Conservation (phyloP, 495 filamentous ascomycete species). For the Aspergillus incahuasiensis region DNA sequence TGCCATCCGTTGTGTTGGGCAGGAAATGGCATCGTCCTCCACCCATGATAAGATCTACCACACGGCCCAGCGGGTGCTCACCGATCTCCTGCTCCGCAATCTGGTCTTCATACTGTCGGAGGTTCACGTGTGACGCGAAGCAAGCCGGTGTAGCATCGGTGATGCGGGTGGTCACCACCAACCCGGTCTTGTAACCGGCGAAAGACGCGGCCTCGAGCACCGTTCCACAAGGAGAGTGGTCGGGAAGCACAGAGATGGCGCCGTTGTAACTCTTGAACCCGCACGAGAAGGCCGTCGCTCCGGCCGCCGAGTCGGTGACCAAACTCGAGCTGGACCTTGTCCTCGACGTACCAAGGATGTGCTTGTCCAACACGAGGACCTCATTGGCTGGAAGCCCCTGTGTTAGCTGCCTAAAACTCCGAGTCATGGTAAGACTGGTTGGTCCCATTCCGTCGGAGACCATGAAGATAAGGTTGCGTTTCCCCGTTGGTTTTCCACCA, state of each 20-base stretch:
- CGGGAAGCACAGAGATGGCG: slow-evolving; percentile 83
- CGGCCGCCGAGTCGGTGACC: slow-evolving; percentile 92
- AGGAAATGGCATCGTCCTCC: slow-evolving; percentile 93
- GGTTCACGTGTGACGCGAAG: slow-evolving; percentile 84
- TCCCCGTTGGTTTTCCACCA: slow-evolving; percentile 56
- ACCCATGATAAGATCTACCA: slow-evolving; percentile 87
- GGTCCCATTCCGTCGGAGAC: slow-evolving; percentile 98
- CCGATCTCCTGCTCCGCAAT: slow-evolving; percentile 92
- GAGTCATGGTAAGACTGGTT: slow-evolving; percentile 77
- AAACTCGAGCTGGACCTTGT: slow-evolving; percentile 77
- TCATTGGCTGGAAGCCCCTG: slow-evolving; percentile 64
- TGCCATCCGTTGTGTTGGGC: slow-evolving; percentile 67
- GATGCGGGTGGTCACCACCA: slow-evolving; percentile 92
- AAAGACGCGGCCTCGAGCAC: slow-evolving; percentile 91
- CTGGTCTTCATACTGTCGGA: slow-evolving; percentile 73
- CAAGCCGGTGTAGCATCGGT: slow-evolving; percentile 98
- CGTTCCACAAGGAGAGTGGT: slow-evolving; percentile 83
- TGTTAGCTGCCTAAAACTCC: slow-evolving; percentile 71
- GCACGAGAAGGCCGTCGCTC: slow-evolving; percentile 93
- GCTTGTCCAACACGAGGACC: slow-evolving; percentile 71
- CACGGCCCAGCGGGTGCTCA: slow-evolving; percentile 75
- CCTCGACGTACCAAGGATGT: slow-evolving; percentile 83
- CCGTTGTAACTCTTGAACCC: slow-evolving; percentile 91
- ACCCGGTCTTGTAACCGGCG: slow-evolving; percentile 84
- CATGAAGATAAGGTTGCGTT: slow-evolving; percentile 96